Evolutionary conservation across 1,139 yeast species (phyloP), one percentile per base, ranked within the genome.

Genomic region (Saccharomyces pastorianus): DNA sequence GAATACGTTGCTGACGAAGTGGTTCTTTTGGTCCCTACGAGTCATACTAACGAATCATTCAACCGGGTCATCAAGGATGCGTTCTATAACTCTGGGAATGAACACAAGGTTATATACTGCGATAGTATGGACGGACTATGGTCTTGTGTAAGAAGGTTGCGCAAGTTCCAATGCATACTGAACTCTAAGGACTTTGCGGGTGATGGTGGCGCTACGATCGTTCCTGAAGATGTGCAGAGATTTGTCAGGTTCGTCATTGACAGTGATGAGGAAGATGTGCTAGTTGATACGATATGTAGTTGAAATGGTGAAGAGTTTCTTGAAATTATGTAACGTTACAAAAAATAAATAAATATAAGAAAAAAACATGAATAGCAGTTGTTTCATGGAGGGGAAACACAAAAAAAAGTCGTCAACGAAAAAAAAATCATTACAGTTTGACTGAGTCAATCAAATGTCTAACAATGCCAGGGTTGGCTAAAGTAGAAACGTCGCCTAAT

Each of bases 401-500:
- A 20, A 20, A 20, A 20, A n/a, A 47, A 28, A 20, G n/a, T 47
- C 32, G 32, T 47, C 38, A 32, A 28, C 6, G 5, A 20, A 27
- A 32, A 23, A 14, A 26, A 34, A 29, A 38, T 25, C 34, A 25
- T 55, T 50, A 64, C 32, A 64, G 53, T 53, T 79, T 80, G 53
- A 83, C 89, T 46, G 83, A 82, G 25, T 75, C 77, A 57, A 85
- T 84, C 61, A 85, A 74, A 61, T 83, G 85, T 51, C 77, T 76
- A 54, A 85, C 90, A 55, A 83, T 83, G 48, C 77, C 80, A 13
- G 93, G 91, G 65, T 85, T 84, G 31, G 88, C 81, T 66, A 85
- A 77, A 2, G 93, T 85, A n/a, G 88, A 82, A 54, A 81, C 82
- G 70, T 85, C 93, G 56, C 93, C 93, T 62, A 85, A 76, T 69